Evolutionary conservation across 1,284 basidiomycete genomes (phyloP), one percentile per base, ranked within the genome.

Genomic region (Heterobasidion occidentale): DNA sequence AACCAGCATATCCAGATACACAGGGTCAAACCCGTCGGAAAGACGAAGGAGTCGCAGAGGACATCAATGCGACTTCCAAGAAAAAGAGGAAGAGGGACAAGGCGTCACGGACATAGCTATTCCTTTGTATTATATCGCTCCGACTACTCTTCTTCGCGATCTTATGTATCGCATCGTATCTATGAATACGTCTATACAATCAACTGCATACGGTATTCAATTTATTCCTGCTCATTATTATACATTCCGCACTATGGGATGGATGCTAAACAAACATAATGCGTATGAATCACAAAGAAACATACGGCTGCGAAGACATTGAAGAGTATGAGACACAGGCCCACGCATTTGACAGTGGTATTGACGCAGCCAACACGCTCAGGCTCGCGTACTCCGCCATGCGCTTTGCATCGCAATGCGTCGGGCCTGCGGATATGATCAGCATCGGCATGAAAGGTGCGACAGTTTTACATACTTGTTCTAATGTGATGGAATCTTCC

Each of bases 401-500:
- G 86, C 85, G 61, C 86, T 88, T 65, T 88, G 86, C 79, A 88
- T 78, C 34, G 85, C 79, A 61, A 88, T 88, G 50, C 85, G 80
- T 58, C 81, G 76, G 20, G 85, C 85, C 84, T 86, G 58, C 34
- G 36, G 11, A 56, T 11, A 50, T 5, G 53, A 60, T 17, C 42
- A 54, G 34, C 56, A 53, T 55, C 54, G 52, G 59, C 58, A 15
- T 53, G 52, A n/a, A 38, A 9, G 36, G 36, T 51, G 17, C n/a
- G 36, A 42, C 0, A 58, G 44, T 42, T 52, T 54, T 45, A 68
- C 79, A 54, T 65, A 91, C 91, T 81, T 95, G 92, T 62, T 95
- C 93, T 60, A 94, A 77, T 11, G 89, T 88, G 67, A 95, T 94
- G 34, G 86, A 84, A 64, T 86, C 88, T 66, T 91, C 89, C 63